A percentile compares a stretch with the other conserved stretches of the same genome.
These are phyloP conservation scores for Arabidopsis lyrata DNA, from an alignment of 441 rosid genomes.

Conservation along the genomic window DNA sequence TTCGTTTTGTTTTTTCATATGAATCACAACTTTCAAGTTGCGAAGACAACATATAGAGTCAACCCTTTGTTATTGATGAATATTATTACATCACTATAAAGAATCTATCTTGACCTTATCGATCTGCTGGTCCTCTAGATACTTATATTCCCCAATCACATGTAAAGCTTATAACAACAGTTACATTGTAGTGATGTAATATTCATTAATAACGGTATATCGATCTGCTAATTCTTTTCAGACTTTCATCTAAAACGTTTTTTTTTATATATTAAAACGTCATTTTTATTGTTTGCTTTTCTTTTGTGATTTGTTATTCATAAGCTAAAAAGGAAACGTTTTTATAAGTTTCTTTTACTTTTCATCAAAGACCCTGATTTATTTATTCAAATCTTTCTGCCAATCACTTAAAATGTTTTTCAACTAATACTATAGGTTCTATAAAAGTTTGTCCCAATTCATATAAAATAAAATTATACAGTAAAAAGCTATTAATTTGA, in stretches of 20 bases:
- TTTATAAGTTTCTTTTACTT: neutral
- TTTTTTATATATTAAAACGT: too few species aligned
- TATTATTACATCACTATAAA: slow-evolving; percentile 30
- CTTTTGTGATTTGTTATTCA: neutral
- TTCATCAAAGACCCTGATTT: neutral
- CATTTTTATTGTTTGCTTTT: neutral
- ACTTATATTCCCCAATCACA: slow-evolving; percentile 37
- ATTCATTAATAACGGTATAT: neutral
- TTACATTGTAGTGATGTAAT: neutral
- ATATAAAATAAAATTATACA: neutral
- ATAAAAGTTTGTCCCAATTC: neutral
- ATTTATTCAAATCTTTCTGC: neutral
- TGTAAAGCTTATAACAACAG: slow-evolving; percentile 11
- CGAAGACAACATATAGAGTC: slow-evolving; percentile 25
- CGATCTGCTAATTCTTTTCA: slow-evolving; percentile 1
- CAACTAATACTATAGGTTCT: neutral
- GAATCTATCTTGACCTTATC: slow-evolving; percentile 34
- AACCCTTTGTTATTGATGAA: slow-evolving; percentile 37
- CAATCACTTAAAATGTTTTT: neutral
- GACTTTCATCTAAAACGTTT: slow-evolving; percentile 20
- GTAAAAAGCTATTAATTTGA: neutral
- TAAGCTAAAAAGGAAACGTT: neutral
- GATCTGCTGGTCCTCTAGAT: slow-evolving; percentile 36
- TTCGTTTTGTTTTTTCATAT: neutral
- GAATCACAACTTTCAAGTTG: slow-evolving; percentile 29